A percentile compares a stretch with the other conserved stretches of the same genome.
phyloP scores from a whole-genome alignment of 2,329 filamentous ascomycete species.

The Monosporascus sp. region DNA sequence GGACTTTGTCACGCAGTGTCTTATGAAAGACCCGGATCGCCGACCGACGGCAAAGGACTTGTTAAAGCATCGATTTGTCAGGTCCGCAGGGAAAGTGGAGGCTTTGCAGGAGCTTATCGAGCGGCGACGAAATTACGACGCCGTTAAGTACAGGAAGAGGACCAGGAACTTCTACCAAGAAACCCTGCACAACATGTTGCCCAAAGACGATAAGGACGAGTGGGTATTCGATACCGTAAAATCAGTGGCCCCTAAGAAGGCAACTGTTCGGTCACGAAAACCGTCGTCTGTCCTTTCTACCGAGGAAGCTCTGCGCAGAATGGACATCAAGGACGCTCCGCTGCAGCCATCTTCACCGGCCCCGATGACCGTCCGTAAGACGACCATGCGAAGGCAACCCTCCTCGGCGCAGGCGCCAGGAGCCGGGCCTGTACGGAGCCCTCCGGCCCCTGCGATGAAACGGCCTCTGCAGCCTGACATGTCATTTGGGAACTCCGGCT shows the following conservation, averaged over 20 bases:
- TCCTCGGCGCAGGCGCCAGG: conserved; percentile 34
- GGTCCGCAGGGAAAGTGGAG: conserved; percentile 81
- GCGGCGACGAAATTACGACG: conserved; percentile 77
- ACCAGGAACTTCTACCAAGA: conserved; percentile 90
- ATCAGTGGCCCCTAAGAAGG: conserved; percentile 57
- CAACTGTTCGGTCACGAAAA: conserved; percentile 47
- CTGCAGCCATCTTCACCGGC: conserved; percentile 52
- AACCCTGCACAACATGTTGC: conserved; percentile 69
- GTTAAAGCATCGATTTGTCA: conserved; percentile 82
- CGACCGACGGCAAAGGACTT: conserved; percentile 83
- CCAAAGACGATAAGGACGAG: conserved; percentile 68
- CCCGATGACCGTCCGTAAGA: conserved; percentile 52
- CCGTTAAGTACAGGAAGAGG: conserved; percentile 60
- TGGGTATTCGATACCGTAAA: conserved; percentile 97
- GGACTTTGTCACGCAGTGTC: conserved; percentile 84
- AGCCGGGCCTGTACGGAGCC: conserved; percentile 36
- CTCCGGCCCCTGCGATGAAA: conserved; percentile 47
- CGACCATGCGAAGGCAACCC: conserved; percentile 48
- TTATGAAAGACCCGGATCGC: conserved; percentile 86
- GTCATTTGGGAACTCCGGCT: conserved; percentile 89
- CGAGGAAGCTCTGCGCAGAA: conserved; percentile 56
- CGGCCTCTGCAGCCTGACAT: conserved; percentile 83
- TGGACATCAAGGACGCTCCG: conserved; percentile 58
- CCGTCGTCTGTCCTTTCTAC: conserved; percentile 51
- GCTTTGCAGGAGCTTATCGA: conserved; percentile 81